Conservation (phyloP, 2,329 filamentous ascomycete genomes). For the Phialophora verrucosa region DNA sequence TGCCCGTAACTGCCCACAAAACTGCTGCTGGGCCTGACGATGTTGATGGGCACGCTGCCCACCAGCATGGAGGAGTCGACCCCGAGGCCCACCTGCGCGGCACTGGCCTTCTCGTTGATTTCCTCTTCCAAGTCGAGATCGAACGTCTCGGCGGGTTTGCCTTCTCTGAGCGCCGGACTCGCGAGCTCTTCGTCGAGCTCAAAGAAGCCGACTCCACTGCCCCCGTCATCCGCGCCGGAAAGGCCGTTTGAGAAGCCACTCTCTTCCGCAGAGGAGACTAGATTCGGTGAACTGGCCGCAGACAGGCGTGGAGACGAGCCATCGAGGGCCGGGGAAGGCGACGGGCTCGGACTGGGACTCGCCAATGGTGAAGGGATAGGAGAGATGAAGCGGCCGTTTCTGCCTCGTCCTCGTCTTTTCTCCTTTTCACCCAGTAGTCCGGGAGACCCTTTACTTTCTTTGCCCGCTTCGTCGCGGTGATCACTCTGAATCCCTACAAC, state of each 20-base stretch:
- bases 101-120: conserved; percentile 10
- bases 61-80: conserved; percentile 9
- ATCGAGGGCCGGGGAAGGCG: conserved; percentile 31
- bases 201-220: conserved; percentile 38
- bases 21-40: conserved; percentile 33
- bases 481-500: neutral
- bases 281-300: neutral
- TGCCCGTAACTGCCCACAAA: conserved; percentile 39
- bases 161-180: conserved; percentile 32
- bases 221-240: conserved; percentile 24
- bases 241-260: conserved; percentile 30
- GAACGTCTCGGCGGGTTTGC: conserved; percentile 12
- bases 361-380: conserved; percentile 30
- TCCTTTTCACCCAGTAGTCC: conserved; percentile 13
- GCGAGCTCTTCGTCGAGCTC: conserved; percentile 39
- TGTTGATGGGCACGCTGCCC: conserved; percentile 39
- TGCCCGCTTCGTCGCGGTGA: neutral
- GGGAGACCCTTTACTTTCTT: neutral
- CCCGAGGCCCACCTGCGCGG: conserved; percentile 1
- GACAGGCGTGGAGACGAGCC: conserved; percentile 7
- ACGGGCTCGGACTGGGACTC: conserved; percentile 22
- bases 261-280: conserved; percentile 23
- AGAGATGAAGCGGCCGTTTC: conserved; percentile 21
- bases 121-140: conserved; percentile 19
- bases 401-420: conserved; percentile 13